Evolutionary conservation across 2,329 filamentous ascomycete species (phyloP).

Genomic region (Immersiporthe knoxdaviesiana): DNA sequence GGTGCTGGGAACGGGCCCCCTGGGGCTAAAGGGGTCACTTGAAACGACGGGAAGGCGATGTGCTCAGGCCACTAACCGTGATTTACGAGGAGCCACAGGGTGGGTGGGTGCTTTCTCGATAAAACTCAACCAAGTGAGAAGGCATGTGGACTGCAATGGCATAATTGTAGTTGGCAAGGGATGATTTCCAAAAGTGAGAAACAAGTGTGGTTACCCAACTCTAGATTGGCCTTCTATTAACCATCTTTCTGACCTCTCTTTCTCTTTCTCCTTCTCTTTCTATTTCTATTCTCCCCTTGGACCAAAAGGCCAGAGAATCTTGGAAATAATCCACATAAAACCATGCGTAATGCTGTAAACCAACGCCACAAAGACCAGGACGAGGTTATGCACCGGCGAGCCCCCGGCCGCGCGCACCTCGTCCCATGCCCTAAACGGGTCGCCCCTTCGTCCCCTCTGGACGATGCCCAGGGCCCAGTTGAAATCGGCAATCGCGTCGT

Average conservation of each 20-base stretch:
- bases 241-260: no score
- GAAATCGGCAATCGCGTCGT: slow-evolving; percentile 28
- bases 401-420: slow-evolving; percentile 22
- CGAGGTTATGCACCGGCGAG: slow-evolving; percentile 16
- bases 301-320: slow-evolving; percentile 16
- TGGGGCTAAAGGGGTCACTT: not conserved
- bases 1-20: not conserved
- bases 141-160: not conserved
- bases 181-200: not conserved
- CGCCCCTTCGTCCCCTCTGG: slow-evolving; percentile 10
- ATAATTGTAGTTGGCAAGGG: no score
- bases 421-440: slow-evolving; percentile 15
- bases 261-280: not conserved
- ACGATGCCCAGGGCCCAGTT: slow-evolving; percentile 26
- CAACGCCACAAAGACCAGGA: slow-evolving; percentile 19
- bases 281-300: not conserved
- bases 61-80: not conserved
- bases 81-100: not conserved
- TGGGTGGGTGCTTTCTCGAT: no score
- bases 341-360: slow-evolving; percentile 10
- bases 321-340: slow-evolving; percentile 20
- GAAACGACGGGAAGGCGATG: not conserved
- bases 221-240: not conserved
- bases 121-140: not conserved
- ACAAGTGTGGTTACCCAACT: not conserved